Conservation (phyloP, 352 stramenopile species). For the Blastocystis sp. region DNA sequence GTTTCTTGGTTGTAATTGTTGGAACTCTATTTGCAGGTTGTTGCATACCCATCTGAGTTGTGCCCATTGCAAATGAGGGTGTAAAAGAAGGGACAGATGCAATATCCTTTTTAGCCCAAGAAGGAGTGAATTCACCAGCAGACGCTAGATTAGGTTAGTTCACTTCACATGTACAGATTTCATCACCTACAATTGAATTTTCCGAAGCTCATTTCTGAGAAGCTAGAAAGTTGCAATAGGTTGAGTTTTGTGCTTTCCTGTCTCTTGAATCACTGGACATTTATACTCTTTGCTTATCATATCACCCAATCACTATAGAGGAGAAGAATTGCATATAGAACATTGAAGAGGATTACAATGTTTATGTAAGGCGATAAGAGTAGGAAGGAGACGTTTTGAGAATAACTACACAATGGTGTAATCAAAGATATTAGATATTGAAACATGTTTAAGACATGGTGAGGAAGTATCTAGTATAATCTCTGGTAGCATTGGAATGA, state of each 20-base stretch:
- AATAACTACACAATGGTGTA: no score
- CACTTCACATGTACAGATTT: not conserved
- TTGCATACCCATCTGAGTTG: not conserved
- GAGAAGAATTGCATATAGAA: not conserved
- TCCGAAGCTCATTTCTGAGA: conserved; percentile 43
- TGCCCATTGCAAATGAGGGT: conserved; percentile 13
- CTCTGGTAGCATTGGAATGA: no score
- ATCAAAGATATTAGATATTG: no score
- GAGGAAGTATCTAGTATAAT: no score
- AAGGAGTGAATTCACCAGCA: conserved; percentile 47
- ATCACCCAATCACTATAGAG: not conserved
- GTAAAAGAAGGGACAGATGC: conserved; percentile 43
- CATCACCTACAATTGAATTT: conserved; percentile 46
- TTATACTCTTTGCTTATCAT: not conserved
- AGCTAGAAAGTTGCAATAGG: not conserved
- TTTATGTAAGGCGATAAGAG: not conserved
- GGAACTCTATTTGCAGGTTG: not conserved
- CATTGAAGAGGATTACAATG: not conserved
- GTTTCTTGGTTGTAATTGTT: conserved; percentile 10
- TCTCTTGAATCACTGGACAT: not conserved
- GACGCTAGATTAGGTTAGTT: conserved; percentile 37
- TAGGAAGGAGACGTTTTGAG: not conserved
- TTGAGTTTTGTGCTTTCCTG: not conserved
- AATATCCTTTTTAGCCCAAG: conserved; percentile 35
- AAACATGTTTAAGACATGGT: no score